These are phyloP conservation scores for Neurospora sp. DNA, from an alignment of 2,329 filamentous ascomycete species.

Conservation along the genomic window DNA sequence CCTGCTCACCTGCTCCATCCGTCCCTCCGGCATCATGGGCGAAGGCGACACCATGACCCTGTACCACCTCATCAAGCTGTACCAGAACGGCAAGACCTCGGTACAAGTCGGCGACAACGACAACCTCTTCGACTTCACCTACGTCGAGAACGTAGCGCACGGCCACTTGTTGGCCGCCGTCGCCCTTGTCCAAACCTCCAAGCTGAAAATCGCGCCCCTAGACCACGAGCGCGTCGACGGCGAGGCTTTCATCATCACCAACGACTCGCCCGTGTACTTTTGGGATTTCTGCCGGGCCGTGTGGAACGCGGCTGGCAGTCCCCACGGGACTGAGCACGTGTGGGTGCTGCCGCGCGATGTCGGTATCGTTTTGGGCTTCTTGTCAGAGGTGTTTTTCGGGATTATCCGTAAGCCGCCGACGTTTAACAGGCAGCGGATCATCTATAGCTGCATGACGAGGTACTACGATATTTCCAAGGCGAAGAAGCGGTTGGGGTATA, in stretches of 20 bases:
- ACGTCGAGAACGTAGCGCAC: conserved; percentile 57
- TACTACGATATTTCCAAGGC: conserved; percentile 75
- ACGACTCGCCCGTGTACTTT: conserved; percentile 80
- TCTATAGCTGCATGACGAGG: conserved; percentile 63
- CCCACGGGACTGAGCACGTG: conserved; percentile 41
- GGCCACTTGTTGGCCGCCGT: conserved; percentile 74
- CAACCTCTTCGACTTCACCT: conserved; percentile 56
- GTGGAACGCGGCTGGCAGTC: conserved; percentile 54
- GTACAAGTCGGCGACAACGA: conserved; percentile 69
- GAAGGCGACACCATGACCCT: conserved; percentile 75
- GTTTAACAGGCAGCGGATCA: conserved; percentile 50
- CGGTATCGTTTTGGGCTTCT: conserved; percentile 41
- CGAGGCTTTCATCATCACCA: conserved; percentile 83
- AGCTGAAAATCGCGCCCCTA: conserved; percentile 49
- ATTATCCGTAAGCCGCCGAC: conserved; percentile 43
- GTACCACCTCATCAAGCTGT: conserved; percentile 63
- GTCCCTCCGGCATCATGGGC: conserved; percentile 84
- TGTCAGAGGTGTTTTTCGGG: conserved; percentile 42
- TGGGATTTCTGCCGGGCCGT: conserved; percentile 79
- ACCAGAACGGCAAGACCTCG: conserved; percentile 56
- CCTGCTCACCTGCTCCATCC: conserved; percentile 71
- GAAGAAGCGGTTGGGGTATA: conserved; percentile 58
- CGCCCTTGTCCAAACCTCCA: conserved; percentile 55
- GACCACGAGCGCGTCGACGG: conserved; percentile 70
- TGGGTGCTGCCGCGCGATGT: conserved; percentile 44